phyloP scores from a whole-genome alignment of 208 protist genomes.

The Acanthamoeba sp. region DNA sequence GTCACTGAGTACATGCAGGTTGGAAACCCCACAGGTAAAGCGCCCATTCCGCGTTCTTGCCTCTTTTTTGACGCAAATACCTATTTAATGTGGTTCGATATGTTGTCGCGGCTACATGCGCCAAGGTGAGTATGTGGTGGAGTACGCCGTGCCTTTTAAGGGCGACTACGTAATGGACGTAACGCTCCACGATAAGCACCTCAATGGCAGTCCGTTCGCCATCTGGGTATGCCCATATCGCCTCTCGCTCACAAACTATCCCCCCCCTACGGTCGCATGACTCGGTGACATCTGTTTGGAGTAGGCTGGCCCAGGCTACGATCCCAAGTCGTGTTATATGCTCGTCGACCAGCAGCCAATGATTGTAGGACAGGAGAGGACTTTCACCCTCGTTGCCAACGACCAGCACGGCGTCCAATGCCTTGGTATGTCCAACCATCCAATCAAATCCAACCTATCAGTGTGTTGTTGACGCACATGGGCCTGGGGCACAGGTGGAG shows the following conservation, averaged over 20 bases:
- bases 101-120: neutral
- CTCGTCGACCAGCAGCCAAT: too few relatives aligned
- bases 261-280: too few relatives aligned
- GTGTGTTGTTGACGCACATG: neutral
- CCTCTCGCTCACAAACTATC: neutral
- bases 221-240: neutral
- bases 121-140: neutral
- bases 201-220: neutral
- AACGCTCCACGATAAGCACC: neutral
- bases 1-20: neutral
- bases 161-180: neutral
- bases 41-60: too few relatives aligned
- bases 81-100: too few relatives aligned
- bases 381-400: too few relatives aligned
- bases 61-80: too few relatives aligned
- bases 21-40: neutral
- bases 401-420: too few relatives aligned
- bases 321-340: too few relatives aligned
- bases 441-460: neutral
- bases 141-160: neutral
- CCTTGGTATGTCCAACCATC: too few relatives aligned
- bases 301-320: too few relatives aligned
- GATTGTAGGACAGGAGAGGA: too few relatives aligned
- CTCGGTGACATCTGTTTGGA: too few relatives aligned
- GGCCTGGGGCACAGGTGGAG: neutral